Evolutionary conservation across 306 rosid species (phyloP), one percentile per base, ranked within the genome.

Genomic region (Crotalaria pallida): DNA sequence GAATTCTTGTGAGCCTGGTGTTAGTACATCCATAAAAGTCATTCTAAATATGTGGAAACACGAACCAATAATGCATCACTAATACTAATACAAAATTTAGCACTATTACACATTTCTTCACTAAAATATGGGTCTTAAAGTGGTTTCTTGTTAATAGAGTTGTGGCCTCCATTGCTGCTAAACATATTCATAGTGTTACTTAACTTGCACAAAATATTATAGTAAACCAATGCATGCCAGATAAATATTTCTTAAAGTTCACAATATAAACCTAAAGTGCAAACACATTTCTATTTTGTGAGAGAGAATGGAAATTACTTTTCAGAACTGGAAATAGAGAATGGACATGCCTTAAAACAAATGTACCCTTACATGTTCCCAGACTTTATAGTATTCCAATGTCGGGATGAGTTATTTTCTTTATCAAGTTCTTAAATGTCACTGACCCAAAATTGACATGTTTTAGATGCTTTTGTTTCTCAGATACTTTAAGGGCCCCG

Each of bases 401-500:
- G 38, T 51, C 34, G 45, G 67, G 31, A 7, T 38, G 19, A 63
- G 65, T 62, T n/a, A n/a, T 80, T 15, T 74, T 51, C 15, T 51
- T 60, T 68, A 40, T 41, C 36, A 52, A 18, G 38, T 48, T 69
- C 51, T 52, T 73, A 38, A 65, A 58, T 71, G 59, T 49, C 69
- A 55, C 22, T 53, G 58, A 48, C 73, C 19, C 33, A 64, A 57
- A 62, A 53, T 53, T 27, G 17, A 51, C 22, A 75, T 71, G 29
- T 65, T 11, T 18, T 60, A 24, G 47, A 36, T 53, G 34, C 62
- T 65, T 56, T 76, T 65, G 29, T 61, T 79, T 81, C 81, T 72
- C 84, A 90, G 96, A 77, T 88, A 90, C 84, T 90, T 90, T 51
- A 90, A 90, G 87, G 96, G 96, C 55, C 95, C 96, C 9, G 95